Base-by-base conservation (phyloP, 1,284 basidiomycete species). In the Peniophora sp. region DNA sequence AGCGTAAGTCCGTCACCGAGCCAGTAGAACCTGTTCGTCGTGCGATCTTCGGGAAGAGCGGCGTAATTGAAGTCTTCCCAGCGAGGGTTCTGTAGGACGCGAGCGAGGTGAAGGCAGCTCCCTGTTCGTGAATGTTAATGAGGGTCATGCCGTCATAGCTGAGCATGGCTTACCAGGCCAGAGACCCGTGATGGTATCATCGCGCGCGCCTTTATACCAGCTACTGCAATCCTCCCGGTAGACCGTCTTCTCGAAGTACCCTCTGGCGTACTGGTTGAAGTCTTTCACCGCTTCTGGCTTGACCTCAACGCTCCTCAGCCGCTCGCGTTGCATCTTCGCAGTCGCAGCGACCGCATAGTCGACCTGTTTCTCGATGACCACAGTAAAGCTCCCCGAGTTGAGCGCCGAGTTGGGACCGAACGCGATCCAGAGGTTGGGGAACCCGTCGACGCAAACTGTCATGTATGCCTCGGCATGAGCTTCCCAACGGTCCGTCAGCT, bases 41-140 rank as follows among this genome's bases (percentile, higher is more conserved):
- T 61, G 2, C 61, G 65, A 47, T 78, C 73, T 2, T 75, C 61
- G 2, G 53, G 63, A 6, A 17, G n/a, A 5, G 5, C 8, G 53
- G 80, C 76, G 55, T 79, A 85, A 25, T 73, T 69, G 57, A 70
- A 84, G 56, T 85, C 83, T 56, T 85, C 83, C 81, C 81, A 85
- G 3, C 81, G 74, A 0, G 81, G 81, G 60, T 79, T 56, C 36
- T 66, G 63, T 11, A 84, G 61, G 0, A 74, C 68, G 35, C 68
- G 72, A 3, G 72, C 65, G 2, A 74, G 75, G 51, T 83, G 80
- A 16, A 81, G 63, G 45, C 69, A 68, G 0, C 80, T 81, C 11
- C 79, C 77, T 79, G n/a, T n/a, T n/a, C n/a, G n/a, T n/a, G n/a
- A n/a, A n/a, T n/a, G n/a, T 41, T 23, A 32, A 22, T 17, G 34